These are phyloP conservation scores for Apiotrichum porosum DNA, from an alignment of 1,284 basidiomycete species.

Conservation along the genomic window DNA sequence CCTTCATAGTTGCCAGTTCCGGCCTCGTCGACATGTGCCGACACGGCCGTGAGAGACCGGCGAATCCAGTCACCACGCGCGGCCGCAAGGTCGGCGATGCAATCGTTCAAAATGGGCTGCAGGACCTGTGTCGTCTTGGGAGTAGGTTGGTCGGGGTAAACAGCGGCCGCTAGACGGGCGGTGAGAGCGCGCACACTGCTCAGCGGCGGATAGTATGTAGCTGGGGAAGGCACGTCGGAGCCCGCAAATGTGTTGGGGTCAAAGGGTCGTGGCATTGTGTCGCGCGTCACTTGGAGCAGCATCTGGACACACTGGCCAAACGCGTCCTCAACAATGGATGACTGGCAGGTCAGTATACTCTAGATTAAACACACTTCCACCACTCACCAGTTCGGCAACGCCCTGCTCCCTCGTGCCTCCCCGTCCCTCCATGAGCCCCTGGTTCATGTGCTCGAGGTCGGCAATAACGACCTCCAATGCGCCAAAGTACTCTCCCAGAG, in stretches of 20 bases:
- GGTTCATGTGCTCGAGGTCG: conserved; percentile 46
- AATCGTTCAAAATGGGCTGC: conserved; percentile 25
- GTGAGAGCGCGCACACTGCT: conserved; percentile 26
- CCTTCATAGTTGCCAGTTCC: conserved; percentile 35
- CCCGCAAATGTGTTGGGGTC: conserved; percentile 6
- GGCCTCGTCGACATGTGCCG: conserved; percentile 31
- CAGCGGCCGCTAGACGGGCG: conserved; percentile 16
- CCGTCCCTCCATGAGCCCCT: conserved; percentile 37
- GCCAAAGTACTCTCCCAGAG: conserved; percentile 36
- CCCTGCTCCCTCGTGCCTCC: conserved; percentile 41
- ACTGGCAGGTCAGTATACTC: conserved; percentile 13
- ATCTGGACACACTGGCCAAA: conserved; percentile 32
- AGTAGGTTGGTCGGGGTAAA: conserved; percentile 18
- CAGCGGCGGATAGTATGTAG: conserved; percentile 31
- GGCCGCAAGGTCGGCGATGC: conserved; percentile 21
- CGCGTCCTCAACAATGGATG: conserved; percentile 39
- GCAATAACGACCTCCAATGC: conserved; percentile 39
- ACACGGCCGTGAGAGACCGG: conserved; percentile 20
- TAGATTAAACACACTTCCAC: not conserved
- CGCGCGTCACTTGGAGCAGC: conserved; percentile 30
- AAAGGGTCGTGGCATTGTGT: conserved; percentile 9
- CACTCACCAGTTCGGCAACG: conserved; percentile 40
- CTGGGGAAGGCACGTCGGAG: conserved; percentile 30
- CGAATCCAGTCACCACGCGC: conserved; percentile 37
- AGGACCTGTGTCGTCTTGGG: conserved; percentile 28